These are phyloP conservation scores for Petasospora fabianii DNA, from an alignment of 1,139 yeast genomes.

Conservation along the genomic window DNA sequence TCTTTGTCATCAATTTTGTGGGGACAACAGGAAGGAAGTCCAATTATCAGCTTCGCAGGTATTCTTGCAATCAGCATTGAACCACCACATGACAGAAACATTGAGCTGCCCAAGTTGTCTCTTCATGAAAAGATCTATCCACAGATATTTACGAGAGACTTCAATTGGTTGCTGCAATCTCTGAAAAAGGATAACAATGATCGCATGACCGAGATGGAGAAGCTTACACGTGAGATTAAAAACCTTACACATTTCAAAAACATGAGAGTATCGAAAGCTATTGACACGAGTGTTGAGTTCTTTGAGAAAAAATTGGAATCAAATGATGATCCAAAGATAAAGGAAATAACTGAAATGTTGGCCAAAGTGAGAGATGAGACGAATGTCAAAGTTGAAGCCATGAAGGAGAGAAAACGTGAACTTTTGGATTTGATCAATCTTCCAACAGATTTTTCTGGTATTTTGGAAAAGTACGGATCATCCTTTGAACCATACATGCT, in stretches of 20 bases:
- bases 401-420: neutral
- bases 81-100: constrained; percentile 30
- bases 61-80: constrained; percentile 37
- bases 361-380: neutral
- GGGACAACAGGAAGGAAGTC: constrained; percentile 28
- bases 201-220: constrained; percentile 20
- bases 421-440: neutral
- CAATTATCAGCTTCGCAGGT: constrained; percentile 31
- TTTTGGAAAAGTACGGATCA: neutral
- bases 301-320: too few relatives aligned
- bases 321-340: neutral
- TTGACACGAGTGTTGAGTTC: neutral
- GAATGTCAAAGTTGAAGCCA: neutral
- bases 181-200: constrained; percentile 26
- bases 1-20: constrained; percentile 33
- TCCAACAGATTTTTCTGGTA: neutral
- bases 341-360: neutral
- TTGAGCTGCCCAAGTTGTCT: constrained; percentile 28
- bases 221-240: constrained; percentile 17
- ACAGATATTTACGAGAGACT: neutral
- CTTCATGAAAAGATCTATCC: neutral
- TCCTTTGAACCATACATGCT: constrained; percentile 28
- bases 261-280: constrained; percentile 20
- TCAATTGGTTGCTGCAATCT: neutral
- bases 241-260: constrained; percentile 23